Evolutionary conservation across 1,139 yeast genomes (phyloP), one percentile per base, ranked within the genome.

Genomic region (Lodderomyces parapsilosis): DNA sequence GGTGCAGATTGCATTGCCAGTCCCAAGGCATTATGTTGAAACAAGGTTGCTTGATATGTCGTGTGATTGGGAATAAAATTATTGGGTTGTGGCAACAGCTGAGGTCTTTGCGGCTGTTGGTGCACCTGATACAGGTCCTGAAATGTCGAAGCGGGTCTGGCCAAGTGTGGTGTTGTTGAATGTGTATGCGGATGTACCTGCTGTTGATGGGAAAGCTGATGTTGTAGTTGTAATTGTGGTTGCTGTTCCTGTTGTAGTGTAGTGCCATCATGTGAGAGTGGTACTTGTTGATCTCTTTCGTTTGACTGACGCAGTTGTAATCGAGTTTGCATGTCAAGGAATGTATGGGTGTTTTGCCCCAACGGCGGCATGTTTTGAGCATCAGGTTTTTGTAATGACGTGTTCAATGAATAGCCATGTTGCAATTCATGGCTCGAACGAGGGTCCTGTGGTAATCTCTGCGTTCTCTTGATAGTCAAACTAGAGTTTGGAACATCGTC

Each of bases 401-500:
- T 5, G 3, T 23, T 20, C 11, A 32, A 19, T 25, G 43, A 36
- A 22, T 22, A 24, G 17, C 13, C 24, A 2, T 34, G 37, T 22
- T 34, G 37, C 17, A 34, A 14, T 9, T 34, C 28, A 34, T 34
- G 27, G n/a, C 28, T 15, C 9, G 25, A 14, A 13, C 11, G 25
- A 6, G 2, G 19, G 8, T 34, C 27, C 10, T 33, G 36, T 19
- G 36, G 25, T 33, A 22, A 11, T 5, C 37, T 22, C 25, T 34
- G 25, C 4, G 27, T 34, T 34, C 28, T 14, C 10, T 33, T 48
- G 10, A 45, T 38, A 7, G 27, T 32, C 34, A 51, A 45, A 18
- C 50, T 53, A 9, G 49, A 49, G 18, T 54, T 50, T 6, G 83
- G 80, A 0, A 77, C 75, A 50, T 81, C 89, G 25, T 74, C 72